Evolutionary conservation across 169 alveolate species (phyloP).

Genomic region (Babesia gibsoni): DNA sequence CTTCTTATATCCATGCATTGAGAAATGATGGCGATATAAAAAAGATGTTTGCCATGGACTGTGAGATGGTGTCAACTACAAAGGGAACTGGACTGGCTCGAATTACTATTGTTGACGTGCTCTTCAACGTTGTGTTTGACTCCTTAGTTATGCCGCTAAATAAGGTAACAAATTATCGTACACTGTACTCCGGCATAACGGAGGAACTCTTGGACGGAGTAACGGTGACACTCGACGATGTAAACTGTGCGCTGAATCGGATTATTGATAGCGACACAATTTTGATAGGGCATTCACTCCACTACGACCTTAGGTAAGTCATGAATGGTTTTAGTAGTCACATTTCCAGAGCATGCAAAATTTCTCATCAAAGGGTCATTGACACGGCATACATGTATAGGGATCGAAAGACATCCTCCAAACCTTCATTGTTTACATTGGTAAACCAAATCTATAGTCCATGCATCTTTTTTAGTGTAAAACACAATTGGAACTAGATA

Average conservation of each 20-base stretch:
- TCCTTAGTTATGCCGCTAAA: slow-evolving; percentile 57
- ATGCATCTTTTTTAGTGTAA: slow-evolving; percentile 23
- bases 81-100: slow-evolving; percentile 51
- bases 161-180: slow-evolving; percentile 56
- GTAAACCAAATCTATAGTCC: background rate
- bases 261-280: slow-evolving; percentile 48
- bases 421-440: slow-evolving; percentile 37
- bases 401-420: background rate
- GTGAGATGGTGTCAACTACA: slow-evolving; percentile 67
- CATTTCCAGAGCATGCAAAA: slow-evolving; percentile 36
- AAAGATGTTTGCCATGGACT: slow-evolving; percentile 61
- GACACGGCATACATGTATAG: slow-evolving; percentile 59
- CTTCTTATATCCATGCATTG: background rate
- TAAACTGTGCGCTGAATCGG: slow-evolving; percentile 43
- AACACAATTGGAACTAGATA: slow-evolving; percentile 45
- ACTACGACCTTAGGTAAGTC: slow-evolving; percentile 48
- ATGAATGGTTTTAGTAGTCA: background rate
- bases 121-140: slow-evolving; percentile 59
- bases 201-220: slow-evolving; percentile 52
- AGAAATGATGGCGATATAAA: slow-evolving; percentile 32
- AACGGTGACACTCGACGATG: slow-evolving; percentile 43
- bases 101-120: slow-evolving; percentile 61
- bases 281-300: slow-evolving; percentile 64
- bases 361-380: slow-evolving; percentile 43
- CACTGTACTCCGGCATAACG: slow-evolving; percentile 66